Evolutionary conservation across 176 grass and related monocot species (phyloP), one percentile per base, ranked within the genome.

Genomic region (Chloris gayana): DNA sequence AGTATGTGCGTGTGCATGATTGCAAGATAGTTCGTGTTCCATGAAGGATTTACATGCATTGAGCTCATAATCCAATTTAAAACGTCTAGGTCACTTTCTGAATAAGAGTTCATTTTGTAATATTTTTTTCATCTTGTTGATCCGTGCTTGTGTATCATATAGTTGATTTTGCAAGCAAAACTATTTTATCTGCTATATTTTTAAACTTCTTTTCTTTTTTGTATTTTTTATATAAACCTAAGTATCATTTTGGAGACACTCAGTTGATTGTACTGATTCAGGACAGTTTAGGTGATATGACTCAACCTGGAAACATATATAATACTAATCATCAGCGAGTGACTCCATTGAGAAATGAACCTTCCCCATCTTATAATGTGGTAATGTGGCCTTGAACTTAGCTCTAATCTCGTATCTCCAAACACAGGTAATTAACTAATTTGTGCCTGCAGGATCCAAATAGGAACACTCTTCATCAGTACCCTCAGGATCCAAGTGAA

Each of bases 241-340:
- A 54, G 14, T 70, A n/a, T 62, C 34, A n/a, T 53, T 64, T 79
- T 50, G 69, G 35, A 67, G 57, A 84, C 14, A 67, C 78, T 87
- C 47, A 73, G 21, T 91, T 80, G 67, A 59, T 88, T 91, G 58
- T 78, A 85, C 68, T 82, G 64, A 85, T 88, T 68, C 85, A 93
- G 85, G 82, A 70, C 80, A 85, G 83, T 88, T 88, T 88, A 79
- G 75, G 72, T 34, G 77, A 80, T 76, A 77, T 69, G 57, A 50
- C 54, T 90, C 82, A 88, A 73, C 70, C 82, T 81, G 85, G 76
- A 68, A 80, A 74, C 44, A 47, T 83, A 57, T 54, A 70, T 64
- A 83, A 62, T 88, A 39, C 63, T 57, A 86, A 80, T 80, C 70
- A 83, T 80, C 88, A 83, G 68, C 82, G 46, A 59, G 56, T 71